These are phyloP conservation scores for Alternaria solani DNA, from an alignment of 2,329 filamentous ascomycete species.

Conservation along the genomic window DNA sequence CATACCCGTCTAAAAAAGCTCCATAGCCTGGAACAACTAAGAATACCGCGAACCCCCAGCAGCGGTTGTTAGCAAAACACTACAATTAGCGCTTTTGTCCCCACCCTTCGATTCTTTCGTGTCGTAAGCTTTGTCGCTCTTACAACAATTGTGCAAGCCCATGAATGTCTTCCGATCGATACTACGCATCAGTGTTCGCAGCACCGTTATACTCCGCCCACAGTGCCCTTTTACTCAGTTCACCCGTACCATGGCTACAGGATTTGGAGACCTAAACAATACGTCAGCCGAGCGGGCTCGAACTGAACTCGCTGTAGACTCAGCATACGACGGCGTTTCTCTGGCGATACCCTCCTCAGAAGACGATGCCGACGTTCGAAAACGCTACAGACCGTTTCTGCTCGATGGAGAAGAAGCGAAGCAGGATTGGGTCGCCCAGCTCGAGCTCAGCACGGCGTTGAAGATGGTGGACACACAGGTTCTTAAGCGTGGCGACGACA, in stretches of 20 bases:
- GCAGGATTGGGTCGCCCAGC: constrained; percentile 63
- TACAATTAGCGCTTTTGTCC: not conserved
- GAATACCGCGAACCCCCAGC: not conserved
- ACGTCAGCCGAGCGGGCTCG: constrained; percentile 26
- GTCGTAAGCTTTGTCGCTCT: not conserved
- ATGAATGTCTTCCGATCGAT: not conserved
- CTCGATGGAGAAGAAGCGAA: constrained; percentile 48
- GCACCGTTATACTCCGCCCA: not conserved
- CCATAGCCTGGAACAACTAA: not conserved
- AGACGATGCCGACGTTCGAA: constrained; percentile 59
- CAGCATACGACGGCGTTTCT: constrained; percentile 28
- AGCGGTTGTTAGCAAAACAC: not conserved
- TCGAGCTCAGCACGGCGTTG: constrained; percentile 64
- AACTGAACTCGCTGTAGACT: constrained; percentile 21
- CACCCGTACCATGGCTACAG: not conserved
- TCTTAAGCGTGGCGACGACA: constrained; percentile 41
- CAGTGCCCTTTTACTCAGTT: not conserved
- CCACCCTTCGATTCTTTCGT: not conserved
- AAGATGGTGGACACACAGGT: constrained; percentile 62
- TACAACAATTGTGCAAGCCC: not conserved
- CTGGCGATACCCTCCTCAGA: constrained; percentile 58
- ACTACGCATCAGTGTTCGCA: not conserved
- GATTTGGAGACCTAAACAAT: constrained; percentile 48
- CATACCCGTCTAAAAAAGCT: not conserved
- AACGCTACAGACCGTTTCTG: constrained; percentile 66